Base-by-base conservation (phyloP, 768 basidiomycete genomes). In the Candolleomyces aberdarensis region DNA sequence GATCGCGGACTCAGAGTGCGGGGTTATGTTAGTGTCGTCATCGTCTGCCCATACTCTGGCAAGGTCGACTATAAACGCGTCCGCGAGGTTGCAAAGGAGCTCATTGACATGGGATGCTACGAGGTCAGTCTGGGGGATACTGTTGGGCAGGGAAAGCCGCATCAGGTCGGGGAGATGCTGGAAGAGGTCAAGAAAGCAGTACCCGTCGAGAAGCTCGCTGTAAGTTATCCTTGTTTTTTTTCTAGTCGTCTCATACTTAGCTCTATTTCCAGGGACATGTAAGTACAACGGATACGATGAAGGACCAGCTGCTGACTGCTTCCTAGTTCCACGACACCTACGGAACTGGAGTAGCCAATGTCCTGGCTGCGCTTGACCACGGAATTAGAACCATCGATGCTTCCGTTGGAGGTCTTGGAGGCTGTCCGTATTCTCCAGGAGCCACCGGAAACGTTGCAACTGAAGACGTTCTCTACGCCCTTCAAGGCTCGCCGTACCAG, bases 401-500 rank as follows among this genome's bases (percentile, higher is more conserved):
- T 1, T 87, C 90, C 0, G 85, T 97, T 17, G 94, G 89, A 17
- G 95, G 96, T 0, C 85, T 98, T 1, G 96, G 96, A 3, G 94
- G 96, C 17, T 98, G 96, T 68, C 96, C 96, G 3, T 98, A 93
- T 74, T 94, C 96, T 1, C 96, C 96, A 2, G 95, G 95, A 5
- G 95, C 96, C 14, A 95, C 94, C 0, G 96, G 96, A 15, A 97
- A 97, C 66, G 92, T 97, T 17, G 88, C 94, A 0, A 98, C 96
- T 0, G 96, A 98, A 66, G 92, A 96, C 65, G 85, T 96, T 0
- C 78, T 96, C 9, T 94, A 97, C 63, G 89, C 91, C 0, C 80
- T 98, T 8, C 83, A 80, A 65, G 86, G 75, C 55, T 88, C 86
- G 10, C 79, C 75, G 50, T 86, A 85, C 70, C 81, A 77, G 4